Conservation (phyloP, 805 yeast species). For the Yarrowia sp. region DNA sequence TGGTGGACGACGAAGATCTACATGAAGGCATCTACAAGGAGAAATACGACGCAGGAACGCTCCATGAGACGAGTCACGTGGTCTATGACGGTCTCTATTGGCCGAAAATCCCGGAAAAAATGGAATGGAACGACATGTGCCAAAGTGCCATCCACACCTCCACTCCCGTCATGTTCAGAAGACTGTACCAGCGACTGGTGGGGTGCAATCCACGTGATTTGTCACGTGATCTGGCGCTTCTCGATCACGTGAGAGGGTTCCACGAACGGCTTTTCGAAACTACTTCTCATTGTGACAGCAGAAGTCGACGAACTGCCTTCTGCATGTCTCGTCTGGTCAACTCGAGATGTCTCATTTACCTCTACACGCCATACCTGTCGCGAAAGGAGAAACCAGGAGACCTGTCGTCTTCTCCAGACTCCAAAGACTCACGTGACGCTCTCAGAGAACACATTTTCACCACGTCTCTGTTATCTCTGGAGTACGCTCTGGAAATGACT, state of each 20-base stretch:
- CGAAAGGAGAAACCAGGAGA: neutral
- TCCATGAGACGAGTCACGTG: constrained; percentile 16
- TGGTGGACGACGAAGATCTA: constrained; percentile 20
- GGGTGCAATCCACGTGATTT: neutral
- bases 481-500: constrained; percentile 28
- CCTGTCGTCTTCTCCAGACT: neutral
- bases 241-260: constrained; percentile 19
- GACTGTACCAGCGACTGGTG: constrained; percentile 25
- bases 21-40: constrained; percentile 6
- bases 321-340: constrained; percentile 37
- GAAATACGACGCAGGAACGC: constrained; percentile 1
- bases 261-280: constrained; percentile 23
- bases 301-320: constrained; percentile 10
- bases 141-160: constrained; percentile 23
- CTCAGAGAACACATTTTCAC: constrained; percentile 26
- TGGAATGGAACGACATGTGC: constrained; percentile 39
- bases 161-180: constrained; percentile 14
- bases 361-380: constrained; percentile 29
- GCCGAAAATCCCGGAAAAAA: constrained; percentile 27
- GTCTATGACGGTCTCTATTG: constrained; percentile 19
- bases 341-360: constrained; percentile 28
- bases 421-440: constrained; percentile 2
- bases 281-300: constrained; percentile 15
- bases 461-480: constrained; percentile 18
- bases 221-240: constrained; percentile 7